Evolutionary conservation across 129 eudicot species (phyloP).

Genomic region (Tanacetum coccineum): DNA sequence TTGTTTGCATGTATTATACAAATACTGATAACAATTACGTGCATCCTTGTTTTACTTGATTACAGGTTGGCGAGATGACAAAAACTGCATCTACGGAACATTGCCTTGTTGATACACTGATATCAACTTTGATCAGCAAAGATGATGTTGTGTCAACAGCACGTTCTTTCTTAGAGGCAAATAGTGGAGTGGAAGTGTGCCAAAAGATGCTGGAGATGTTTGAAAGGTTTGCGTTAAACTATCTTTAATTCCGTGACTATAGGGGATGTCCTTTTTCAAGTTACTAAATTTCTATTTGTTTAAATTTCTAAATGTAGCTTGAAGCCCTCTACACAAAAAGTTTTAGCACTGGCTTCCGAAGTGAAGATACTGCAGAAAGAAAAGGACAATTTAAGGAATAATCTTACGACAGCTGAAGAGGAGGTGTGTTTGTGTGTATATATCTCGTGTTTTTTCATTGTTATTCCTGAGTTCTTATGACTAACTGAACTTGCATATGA

Average conservation of each 20-base stretch:
- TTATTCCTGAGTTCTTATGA: constrained; percentile 5
- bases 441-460: background rate
- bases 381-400: constrained; percentile 55
- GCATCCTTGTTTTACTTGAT: background rate
- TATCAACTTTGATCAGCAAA: constrained; percentile 45
- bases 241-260: background rate
- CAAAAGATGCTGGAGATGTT: constrained; percentile 44
- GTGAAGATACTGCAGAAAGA: constrained; percentile 48
- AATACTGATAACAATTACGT: background rate
- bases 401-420: constrained; percentile 67
- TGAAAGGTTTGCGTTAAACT: constrained; percentile 36
- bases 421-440: constrained; percentile 46
- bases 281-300: background rate
- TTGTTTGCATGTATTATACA: background rate
- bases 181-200: constrained; percentile 52
- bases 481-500: constrained; percentile 19
- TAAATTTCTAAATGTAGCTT: constrained; percentile 36
- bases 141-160: constrained; percentile 46
- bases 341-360: constrained; percentile 48
- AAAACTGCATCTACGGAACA: constrained; percentile 38
- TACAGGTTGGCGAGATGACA: constrained; percentile 36
- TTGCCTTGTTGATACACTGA: constrained; percentile 42
- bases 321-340: constrained; percentile 51
- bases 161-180: constrained; percentile 47
- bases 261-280: background rate